Conservation (phyloP, 2,329 filamentous ascomycete species). For the Fusarium sp. region DNA sequence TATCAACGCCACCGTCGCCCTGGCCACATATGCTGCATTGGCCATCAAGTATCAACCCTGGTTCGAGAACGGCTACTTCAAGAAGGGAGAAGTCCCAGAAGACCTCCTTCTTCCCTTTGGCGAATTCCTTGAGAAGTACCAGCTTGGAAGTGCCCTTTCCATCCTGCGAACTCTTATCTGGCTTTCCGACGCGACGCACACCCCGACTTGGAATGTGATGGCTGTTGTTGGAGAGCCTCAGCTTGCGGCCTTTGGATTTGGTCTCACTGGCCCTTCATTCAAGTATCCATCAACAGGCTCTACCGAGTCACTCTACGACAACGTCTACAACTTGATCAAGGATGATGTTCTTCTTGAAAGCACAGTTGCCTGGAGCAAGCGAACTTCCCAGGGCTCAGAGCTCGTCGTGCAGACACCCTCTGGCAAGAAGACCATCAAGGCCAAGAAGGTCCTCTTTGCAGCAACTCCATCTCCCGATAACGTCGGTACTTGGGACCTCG, state of each 20-base stretch:
- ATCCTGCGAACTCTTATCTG: constrained; percentile 17
- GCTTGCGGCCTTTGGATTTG: constrained; percentile 2
- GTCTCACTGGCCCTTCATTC: constrained; percentile 10
- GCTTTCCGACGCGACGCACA: constrained; percentile 9
- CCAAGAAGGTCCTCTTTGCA: constrained; percentile 46
- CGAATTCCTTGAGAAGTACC: constrained; percentile 15
- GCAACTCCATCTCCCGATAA: constrained; percentile 42
- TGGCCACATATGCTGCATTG: constrained; percentile 3
- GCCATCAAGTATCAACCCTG: constrained; percentile 23
- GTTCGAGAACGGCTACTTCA: constrained; percentile 32
- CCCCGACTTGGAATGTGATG: constrained; percentile 26
- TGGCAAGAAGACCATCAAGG: constrained; percentile 17
- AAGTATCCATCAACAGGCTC: constrained; percentile 20
- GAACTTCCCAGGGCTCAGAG: background rate
- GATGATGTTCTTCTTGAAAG: constrained; percentile 23
- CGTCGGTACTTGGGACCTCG: constrained; percentile 41
- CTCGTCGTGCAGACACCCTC: constrained; percentile 22
- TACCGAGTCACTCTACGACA: constrained; percentile 18
- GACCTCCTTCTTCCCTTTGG: constrained; percentile 29
- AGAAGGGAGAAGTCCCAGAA: background rate
- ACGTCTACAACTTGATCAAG: constrained; percentile 1
- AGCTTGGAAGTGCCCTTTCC: background rate
- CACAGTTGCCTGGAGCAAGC: constrained; percentile 12
- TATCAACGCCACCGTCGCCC: background rate
- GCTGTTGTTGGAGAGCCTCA: constrained; percentile 27